phyloP scores from a whole-genome alignment of 2,329 filamentous ascomycete genomes.

The Pseudogymnoascus sp. region DNA sequence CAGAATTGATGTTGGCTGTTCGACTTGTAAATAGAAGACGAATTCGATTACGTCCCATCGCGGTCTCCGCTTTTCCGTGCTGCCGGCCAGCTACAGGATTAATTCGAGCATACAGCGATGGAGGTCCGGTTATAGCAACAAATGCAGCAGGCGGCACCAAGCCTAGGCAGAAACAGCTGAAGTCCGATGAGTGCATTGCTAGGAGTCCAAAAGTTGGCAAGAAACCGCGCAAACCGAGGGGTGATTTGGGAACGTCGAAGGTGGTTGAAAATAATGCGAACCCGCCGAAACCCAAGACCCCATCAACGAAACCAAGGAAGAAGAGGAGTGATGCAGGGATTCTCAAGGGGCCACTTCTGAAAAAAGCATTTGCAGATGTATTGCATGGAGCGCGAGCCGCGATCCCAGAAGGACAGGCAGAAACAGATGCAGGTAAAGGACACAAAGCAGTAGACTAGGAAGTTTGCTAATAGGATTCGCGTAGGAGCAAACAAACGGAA shows the following conservation, averaged over 20 bases:
- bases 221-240: neutral
- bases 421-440: neutral
- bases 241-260: neutral
- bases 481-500: neutral
- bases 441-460: neutral
- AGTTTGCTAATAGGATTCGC: neutral
- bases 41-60: constrained; percentile 1
- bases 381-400: neutral
- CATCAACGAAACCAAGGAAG: neutral
- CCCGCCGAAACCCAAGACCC: neutral
- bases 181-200: neutral
- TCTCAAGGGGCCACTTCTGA: neutral
- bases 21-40: neutral
- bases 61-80: neutral
- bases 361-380: neutral
- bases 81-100: neutral
- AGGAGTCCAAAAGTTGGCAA: neutral
- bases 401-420: neutral
- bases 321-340: neutral
- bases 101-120: neutral
- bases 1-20: constrained; percentile 1
- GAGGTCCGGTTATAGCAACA: neutral
- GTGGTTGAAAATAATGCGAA: neutral
- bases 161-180: neutral
- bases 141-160: neutral